Conservation (phyloP, 2,329 filamentous ascomycete genomes). For the Daldinia eschscholtzii region DNA sequence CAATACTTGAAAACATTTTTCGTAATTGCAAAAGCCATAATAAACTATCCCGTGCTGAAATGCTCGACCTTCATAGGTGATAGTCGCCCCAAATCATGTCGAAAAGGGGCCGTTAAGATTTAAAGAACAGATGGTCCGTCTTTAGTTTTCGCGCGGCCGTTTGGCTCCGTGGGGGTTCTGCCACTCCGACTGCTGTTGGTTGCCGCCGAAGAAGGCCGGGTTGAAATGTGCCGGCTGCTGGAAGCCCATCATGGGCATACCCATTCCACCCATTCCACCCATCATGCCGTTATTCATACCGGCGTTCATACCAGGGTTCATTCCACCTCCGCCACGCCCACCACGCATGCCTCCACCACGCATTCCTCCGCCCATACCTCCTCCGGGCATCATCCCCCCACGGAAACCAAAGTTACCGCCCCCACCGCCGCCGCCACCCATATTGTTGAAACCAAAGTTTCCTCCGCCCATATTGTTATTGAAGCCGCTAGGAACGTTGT, state of each 20-base stretch:
- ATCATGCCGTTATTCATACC: constrained; percentile 52
- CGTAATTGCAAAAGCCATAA: constrained; percentile 14
- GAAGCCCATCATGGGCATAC: constrained; percentile 53
- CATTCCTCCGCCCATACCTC: constrained; percentile 51
- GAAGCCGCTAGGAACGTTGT: constrained; percentile 49
- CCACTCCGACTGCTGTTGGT: constrained; percentile 53
- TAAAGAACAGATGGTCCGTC: not conserved
- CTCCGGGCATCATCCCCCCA: constrained; percentile 52
- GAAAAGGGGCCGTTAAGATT: not conserved
- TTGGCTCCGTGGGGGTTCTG: constrained; percentile 54
- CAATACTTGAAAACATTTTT: constrained; percentile 10
- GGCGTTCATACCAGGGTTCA: constrained; percentile 50
- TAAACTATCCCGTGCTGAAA: not conserved
- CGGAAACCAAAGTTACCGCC: constrained; percentile 51
- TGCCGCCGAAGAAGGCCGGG: constrained; percentile 52
- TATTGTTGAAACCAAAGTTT: constrained; percentile 49
- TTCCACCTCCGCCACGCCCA: constrained; percentile 47
- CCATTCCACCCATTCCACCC: constrained; percentile 47
- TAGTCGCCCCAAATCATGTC: not conserved
- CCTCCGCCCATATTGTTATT: constrained; percentile 52
- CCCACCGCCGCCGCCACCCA: constrained; percentile 45
- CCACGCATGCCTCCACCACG: constrained; percentile 52
- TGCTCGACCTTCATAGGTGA: not conserved
- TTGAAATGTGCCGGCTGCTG: constrained; percentile 52
- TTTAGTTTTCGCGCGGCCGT: constrained; percentile 51